Base-by-base conservation (phyloP, 495 filamentous ascomycete species). In the Penicillium atrosanguineum region DNA sequence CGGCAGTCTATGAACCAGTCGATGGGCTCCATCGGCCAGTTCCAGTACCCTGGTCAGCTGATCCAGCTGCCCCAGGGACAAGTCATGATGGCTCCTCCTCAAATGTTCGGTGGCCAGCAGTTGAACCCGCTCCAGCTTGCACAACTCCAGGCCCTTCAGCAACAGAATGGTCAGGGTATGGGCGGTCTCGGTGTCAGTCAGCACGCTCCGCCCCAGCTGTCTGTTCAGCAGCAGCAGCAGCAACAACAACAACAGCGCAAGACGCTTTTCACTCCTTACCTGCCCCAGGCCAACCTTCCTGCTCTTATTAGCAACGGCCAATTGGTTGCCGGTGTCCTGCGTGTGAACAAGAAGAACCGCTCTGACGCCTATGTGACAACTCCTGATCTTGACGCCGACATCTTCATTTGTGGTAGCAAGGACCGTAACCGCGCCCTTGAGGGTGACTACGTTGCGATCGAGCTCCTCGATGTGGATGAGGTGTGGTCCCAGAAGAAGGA, bases 371-470 rank as follows among this genome's bases (percentile, higher is more conserved):
- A 98, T 61, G 94, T 98, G 44, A 90, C 94, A 16, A 95, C 90
- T 37, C 84, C 87, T 37, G 94, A 98, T 69, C 76, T 98, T 25
- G 95, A 97, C 73, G 94, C 94, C 41, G 94, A 98, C 70, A 98
- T 98, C 61, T 98, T 98, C 70, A 98, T 98, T 62, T 98, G 94
- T 62, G 94, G 94, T 64, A 97, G 93, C 78, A 98, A 98, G 68
- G 94, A 98, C 63, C 85, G 94, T 34, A 98, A 98, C 67, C 86
- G 94, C 63, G 94, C 94, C 28, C 79, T 98, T 23, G 94, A 97
- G 73, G 94, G 94, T 52, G 94, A 98, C 67, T 81, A 93, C 48
- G 94, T 98, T 47, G 94, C 94, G 28, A 84, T 98, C 48, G 94
- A 98, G 68, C 86, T 98, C 18, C 86, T 98, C 25, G 94, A 98